Base-by-base conservation (phyloP, 768 basidiomycete species). In the Tulasnella calospora region DNA sequence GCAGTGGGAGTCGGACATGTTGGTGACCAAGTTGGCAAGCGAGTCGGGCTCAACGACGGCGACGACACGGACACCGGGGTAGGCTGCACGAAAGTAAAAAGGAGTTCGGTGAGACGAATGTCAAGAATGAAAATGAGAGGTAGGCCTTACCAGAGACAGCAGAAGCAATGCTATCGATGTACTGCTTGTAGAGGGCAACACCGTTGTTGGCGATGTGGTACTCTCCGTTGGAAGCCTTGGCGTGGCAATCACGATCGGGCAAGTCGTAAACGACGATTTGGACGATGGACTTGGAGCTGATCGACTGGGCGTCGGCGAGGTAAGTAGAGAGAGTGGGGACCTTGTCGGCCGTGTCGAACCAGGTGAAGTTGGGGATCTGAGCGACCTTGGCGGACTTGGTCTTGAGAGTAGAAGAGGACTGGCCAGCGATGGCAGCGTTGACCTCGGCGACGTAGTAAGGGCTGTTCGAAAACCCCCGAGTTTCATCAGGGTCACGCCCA, bases 41-140 rank as follows among this genome's bases (percentile, higher is more conserved):
- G 90, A 90, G 83, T 91, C 90, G 79, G 90, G 90, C 83, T 91
- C 90, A 76, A 90, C 87, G 82, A 90, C 89, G 72, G 90, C 90
- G 67, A 91, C 87, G 80, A 91, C 88, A 74, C 89, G 88, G 80
- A 90, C 89, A 81, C 88, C 86, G 71, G 90, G 90, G 86, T 84
- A 90, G 79, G 86, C 88, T 76, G 81, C 47, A 51, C 47, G 23
- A 9, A 76, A 30, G 12, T 10, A 27, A 13, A 38, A 27, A 21
- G 1, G 17, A 74, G 7, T 44, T 71, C 27, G 12, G 17, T 38
- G 72, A 36, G 46, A 8, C 13, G 13, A 19, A 70, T 12, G 55
- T 61, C 13, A 57, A 67, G 51, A 23, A 15, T 21, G 46, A 30
- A 17, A 21, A 33, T 27, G 27, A 8, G 19, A 7, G 55, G 33